Conservation (phyloP, 2,329 filamentous ascomycete genomes). For the Monosporascus sp. region DNA sequence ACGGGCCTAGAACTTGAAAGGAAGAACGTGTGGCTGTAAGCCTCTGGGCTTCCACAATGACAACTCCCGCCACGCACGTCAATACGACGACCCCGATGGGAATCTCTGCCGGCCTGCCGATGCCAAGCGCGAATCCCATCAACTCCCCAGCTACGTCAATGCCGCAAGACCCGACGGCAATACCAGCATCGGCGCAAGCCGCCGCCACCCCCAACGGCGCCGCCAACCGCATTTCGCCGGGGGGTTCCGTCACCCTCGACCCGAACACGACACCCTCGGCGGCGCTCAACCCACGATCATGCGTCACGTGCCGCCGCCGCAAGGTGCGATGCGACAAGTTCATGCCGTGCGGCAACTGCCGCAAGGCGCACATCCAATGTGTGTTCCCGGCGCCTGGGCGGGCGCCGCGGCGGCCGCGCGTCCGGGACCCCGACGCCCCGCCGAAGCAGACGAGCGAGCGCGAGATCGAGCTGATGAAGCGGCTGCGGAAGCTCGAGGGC, state of each 20-base stretch:
- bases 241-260: conserved; percentile 26
- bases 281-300: conserved; percentile 33
- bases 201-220: conserved; percentile 1
- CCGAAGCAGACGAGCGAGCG: conserved; percentile 56
- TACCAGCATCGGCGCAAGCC: neutral
- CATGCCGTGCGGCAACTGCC: conserved; percentile 72
- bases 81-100: no score
- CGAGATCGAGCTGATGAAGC: conserved; percentile 66
- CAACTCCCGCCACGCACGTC: no score
- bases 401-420: conserved; percentile 61
- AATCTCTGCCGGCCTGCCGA: no score
- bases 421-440: conserved; percentile 60
- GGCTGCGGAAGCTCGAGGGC: conserved; percentile 67
- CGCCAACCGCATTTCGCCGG: conserved; percentile 11
- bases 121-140: no score
- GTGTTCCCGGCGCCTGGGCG: conserved; percentile 71
- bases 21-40: no score
- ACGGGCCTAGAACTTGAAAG: no score
- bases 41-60: no score
- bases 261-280: conserved; percentile 25
- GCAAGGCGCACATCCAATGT: conserved; percentile 65
- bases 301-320: conserved; percentile 47
- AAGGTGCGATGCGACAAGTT: conserved; percentile 76
- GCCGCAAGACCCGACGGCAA: conserved; percentile 9
- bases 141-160: conserved; percentile 5